phyloP scores from a whole-genome alignment of 129 eudicot genomes.

The Mikania micrantha region DNA sequence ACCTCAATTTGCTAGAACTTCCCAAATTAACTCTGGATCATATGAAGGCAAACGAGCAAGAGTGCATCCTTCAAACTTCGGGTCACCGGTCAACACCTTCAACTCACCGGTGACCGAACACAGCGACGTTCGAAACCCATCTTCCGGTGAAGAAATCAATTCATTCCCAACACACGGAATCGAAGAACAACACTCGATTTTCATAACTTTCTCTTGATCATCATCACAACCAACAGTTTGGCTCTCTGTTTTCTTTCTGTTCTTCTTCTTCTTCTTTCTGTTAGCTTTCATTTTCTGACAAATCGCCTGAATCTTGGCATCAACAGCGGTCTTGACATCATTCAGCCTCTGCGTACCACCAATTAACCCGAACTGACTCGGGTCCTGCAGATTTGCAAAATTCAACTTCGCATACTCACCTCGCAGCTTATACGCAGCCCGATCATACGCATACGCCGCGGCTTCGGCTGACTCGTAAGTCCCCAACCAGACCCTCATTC shows the following conservation, averaged over 20 bases:
- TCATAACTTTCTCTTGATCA: constrained; percentile 2
- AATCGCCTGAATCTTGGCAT: constrained; percentile 81
- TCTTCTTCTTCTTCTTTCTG: constrained; percentile 30
- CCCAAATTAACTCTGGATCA: constrained; percentile 81
- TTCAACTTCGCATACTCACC: constrained; percentile 88
- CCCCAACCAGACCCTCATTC: constrained; percentile 94
- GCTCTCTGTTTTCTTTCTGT: constrained; percentile 4
- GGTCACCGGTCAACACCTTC: constrained; percentile 11
- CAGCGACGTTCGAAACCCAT: constrained; percentile 46
- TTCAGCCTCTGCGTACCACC: constrained; percentile 53
- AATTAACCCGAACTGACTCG: constrained; percentile 48
- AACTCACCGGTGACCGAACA: constrained; percentile 31
- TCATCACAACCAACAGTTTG: constrained; percentile 13
- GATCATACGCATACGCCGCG: constrained; percentile 94
- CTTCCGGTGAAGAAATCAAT: constrained; percentile 42
- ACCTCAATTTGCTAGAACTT: constrained; percentile 58
- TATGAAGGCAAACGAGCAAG: constrained; percentile 81
- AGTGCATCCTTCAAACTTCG: constrained; percentile 49
- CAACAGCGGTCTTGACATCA: constrained; percentile 62
- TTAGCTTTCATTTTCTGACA: constrained; percentile 64
- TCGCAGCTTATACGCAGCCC: constrained; percentile 93
- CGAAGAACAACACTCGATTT: constrained; percentile 30
- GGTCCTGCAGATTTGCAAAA: constrained; percentile 73
- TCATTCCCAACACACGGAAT: constrained; percentile 29
- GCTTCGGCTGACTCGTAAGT: constrained; percentile 90